Base-by-base conservation (phyloP, 179 eudicot species). In the Beta corolliflora region DNA sequence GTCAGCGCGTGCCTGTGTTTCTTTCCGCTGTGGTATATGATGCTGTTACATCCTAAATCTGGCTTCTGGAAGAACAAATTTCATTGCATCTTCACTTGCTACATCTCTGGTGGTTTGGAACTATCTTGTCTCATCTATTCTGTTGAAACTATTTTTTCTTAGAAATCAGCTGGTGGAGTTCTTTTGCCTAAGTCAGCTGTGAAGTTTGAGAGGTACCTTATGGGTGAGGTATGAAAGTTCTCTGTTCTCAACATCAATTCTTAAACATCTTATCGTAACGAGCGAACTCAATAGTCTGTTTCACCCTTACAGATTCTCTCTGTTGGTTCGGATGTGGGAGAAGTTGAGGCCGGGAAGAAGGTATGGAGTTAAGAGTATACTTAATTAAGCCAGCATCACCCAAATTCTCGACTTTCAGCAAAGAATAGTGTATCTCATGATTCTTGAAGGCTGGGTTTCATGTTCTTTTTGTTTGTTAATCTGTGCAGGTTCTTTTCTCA, bases 161-260 rank as follows among this genome's bases (percentile, higher is more conserved):
- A 95, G 98, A 95, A 94, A 95, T 95, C 99, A 58, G 94, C 94
- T 45, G 99, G 99, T 16, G 99, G 97, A 82, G 94, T 95, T 70
- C 88, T 95, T 81, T 90, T 94, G 83, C 98, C 98, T 3, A 95
- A 94, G 88, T 91, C 98, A 68, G 98, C 97, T 19, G 99, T 95
- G 67, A 95, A 95, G 82, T 94, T 94, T 59, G 99, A 95, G 88
- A 90, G 97, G 58, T 94, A 95, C 83, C 96, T 95, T 44, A 82
- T 94, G 90, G 99, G 99, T 53, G 97, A 94, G 97, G 99, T 95
- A 82, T 73, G 85, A 29, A 36, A 46, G 9, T 16, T 80, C 15
- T 81, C 59, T 45, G 71, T 75, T 58, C 18, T 23, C 44, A 10
- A 54, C 12, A 21, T 36, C 29, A 29, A 61, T 76, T 52, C 44